Evolutionary conservation across 2,329 filamentous ascomycete genomes (phyloP), one percentile per base, ranked within the genome.

Genomic region (Calonectria pauciramosa): DNA sequence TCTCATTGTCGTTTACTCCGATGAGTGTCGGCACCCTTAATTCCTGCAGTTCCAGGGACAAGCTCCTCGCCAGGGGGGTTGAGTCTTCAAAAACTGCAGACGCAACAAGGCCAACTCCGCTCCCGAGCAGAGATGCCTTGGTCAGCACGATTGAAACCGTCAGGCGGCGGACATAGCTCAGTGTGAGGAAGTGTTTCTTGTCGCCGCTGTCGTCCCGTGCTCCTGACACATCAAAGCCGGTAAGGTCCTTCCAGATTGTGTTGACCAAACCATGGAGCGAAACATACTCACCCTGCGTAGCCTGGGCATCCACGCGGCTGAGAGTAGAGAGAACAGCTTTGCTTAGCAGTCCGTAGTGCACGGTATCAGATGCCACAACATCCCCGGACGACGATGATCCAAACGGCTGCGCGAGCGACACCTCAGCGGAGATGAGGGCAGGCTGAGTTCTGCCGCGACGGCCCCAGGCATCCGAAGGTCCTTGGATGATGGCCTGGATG

Each of bases 311-410:
- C 28, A 82, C 78, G n/a, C 83, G 75, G 59, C 85, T 83, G 32
- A 93, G 81, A 16, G 85, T 86, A 30, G 84, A 83, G 38, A 93
- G 85, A 18, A 96, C 87, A 0, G 88, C 87, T 85, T 95, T 95
- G 85, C 91, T 93, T 18, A 96, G 87, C 13, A 86, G 88, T 2
- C 94, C 94, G 80, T 96, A 96, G 85, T 96, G 93, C 30, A 95
- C 91, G 2, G 94, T 96, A 81, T 94, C 94, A n/a, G 85, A 84
- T 59, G 91, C 89, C 41, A 96, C 89, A 11, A 86, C 85, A 84
- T 96, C 94, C 6, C 84, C 83, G 1, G 87, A 80, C 0, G 92
- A 91, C 1, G 93, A 91, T 0, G 89, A 87, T 63, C 85, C 86
- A 80, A 95, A 95, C 0, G 88, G 83, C 10, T 85, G 81, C 18